A percentile compares a stretch with the other conserved stretches of the same genome.
phyloP scores from a whole-genome alignment of 805 yeast genomes.

The Teunomyces atbi region DNA sequence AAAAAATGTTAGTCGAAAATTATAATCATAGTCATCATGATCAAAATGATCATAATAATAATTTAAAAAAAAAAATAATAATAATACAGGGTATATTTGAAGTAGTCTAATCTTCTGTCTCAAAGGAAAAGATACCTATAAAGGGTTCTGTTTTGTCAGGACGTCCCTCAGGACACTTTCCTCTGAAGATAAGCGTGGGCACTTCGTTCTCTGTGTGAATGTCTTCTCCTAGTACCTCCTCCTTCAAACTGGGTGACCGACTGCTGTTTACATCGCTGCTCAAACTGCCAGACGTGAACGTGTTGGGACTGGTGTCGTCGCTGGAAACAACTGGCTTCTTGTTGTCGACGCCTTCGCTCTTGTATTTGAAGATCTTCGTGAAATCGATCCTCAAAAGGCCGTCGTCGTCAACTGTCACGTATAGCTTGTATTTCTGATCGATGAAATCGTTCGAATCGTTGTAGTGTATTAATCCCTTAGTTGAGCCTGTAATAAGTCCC shows the following conservation, averaged over 20 bases:
- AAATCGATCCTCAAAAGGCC: conserved; percentile 50
- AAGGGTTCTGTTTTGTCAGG: conserved; percentile 54
- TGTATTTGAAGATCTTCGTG: conserved; percentile 41
- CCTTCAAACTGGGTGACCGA: conserved; percentile 9
- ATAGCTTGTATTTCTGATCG: conserved; percentile 48
- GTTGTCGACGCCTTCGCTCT: conserved; percentile 6
- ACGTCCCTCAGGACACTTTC: conserved; percentile 51
- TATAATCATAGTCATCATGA: not conserved
- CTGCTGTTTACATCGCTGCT: not conserved
- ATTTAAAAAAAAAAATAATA: not conserved
- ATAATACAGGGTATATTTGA: not conserved
- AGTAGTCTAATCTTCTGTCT: conserved; percentile 32
- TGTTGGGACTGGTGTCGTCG: conserved; percentile 2
- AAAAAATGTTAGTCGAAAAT: no score
- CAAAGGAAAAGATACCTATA: conserved; percentile 55
- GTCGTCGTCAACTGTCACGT: conserved; percentile 47
- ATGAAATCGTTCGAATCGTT: conserved; percentile 46
- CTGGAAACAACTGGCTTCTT: conserved; percentile 4
- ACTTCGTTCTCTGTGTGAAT: conserved; percentile 37
- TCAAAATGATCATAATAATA: not conserved
- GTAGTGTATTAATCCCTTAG: conserved; percentile 48
- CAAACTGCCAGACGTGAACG: not conserved
- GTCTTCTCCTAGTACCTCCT: conserved; percentile 30
- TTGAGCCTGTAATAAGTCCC: conserved; percentile 54
- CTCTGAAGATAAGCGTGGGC: conserved; percentile 51